Evolutionary conservation across 371 early-diverging fungal genomes (phyloP).

Genomic region (Basidiobolus meristosporus): DNA sequence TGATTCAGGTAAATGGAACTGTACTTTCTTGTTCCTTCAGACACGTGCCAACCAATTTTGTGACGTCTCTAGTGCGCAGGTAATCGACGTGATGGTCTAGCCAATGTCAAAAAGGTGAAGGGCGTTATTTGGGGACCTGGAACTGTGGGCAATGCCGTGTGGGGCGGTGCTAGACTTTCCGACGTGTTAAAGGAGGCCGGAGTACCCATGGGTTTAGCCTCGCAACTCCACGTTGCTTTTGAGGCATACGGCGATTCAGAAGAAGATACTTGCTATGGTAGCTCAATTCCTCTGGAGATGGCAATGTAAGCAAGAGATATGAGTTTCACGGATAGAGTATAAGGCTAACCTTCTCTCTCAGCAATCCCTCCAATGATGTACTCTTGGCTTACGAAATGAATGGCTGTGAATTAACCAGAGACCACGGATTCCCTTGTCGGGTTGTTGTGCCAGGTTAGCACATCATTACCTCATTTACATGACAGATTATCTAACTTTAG

Average conservation of each 20-base stretch:
- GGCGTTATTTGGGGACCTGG: constrained; percentile 57
- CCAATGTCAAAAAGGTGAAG: constrained; percentile 46
- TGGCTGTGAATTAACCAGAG: constrained; percentile 44
- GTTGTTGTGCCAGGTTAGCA: constrained; percentile 45
- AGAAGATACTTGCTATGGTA: constrained; percentile 45
- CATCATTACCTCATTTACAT: not conserved
- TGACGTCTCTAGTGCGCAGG: constrained; percentile 66
- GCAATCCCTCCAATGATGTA: constrained; percentile 44
- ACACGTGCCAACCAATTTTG: too few relatives aligned
- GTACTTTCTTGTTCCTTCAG: too few relatives aligned
- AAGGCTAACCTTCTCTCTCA: not conserved
- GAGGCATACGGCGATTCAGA: constrained; percentile 40
- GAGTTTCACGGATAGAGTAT: not conserved
- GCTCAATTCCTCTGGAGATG: constrained; percentile 46
- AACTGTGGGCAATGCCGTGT: constrained; percentile 57
- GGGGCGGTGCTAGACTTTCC: constrained; percentile 57
- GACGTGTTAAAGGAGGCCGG: constrained; percentile 41
- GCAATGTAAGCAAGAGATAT: constrained; percentile 14
- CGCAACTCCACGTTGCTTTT: constrained; percentile 33
- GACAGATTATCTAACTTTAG: not conserved
- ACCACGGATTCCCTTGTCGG: constrained; percentile 69
- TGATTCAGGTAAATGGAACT: constrained; percentile 5
- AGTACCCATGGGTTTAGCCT: constrained; percentile 18
- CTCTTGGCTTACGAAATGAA: constrained; percentile 82
- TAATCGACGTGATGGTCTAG: constrained; percentile 63